phyloP scores from a whole-genome alignment of 169 alveolate genomes.

The Plasmodium yoelii region DNA sequence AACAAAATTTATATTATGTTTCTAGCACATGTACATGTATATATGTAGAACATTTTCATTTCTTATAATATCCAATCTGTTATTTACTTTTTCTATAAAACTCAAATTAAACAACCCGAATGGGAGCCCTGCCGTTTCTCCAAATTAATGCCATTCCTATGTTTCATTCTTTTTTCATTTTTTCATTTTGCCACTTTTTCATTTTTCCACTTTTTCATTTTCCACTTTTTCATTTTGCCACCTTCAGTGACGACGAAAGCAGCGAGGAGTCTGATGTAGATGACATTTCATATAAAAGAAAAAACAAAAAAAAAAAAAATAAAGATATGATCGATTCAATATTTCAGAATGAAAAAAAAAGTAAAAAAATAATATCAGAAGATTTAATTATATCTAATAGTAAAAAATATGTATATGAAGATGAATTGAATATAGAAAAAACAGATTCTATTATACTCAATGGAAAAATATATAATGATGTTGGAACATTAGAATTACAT shows the following conservation, averaged over 20 bases:
- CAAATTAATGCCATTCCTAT: neutral
- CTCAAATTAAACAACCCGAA: too few species aligned
- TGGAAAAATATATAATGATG: constrained; percentile 56
- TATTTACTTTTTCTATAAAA: too few species aligned
- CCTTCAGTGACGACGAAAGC: neutral
- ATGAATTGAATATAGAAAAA: constrained; percentile 36
- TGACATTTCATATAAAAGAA: neutral
- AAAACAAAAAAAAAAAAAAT: constrained; percentile 6
- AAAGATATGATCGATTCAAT: neutral
- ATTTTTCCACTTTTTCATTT: neutral
- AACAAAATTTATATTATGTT: too few species aligned
- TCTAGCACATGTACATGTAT: neutral
- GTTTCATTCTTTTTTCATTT: neutral
- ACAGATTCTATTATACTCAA: constrained; percentile 30
- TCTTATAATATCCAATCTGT: too few species aligned
- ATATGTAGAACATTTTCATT: too few species aligned
- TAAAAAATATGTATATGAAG: constrained; percentile 55
- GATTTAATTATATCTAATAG: constrained; percentile 16
- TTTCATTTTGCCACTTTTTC: too few species aligned
- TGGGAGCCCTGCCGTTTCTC: neutral
- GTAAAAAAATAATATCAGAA: constrained; percentile 15
- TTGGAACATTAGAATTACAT: constrained; percentile 64
- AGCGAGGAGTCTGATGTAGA: neutral
- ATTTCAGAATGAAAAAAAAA: constrained; percentile 32
- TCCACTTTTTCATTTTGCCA: neutral